Base-by-base conservation (phyloP, 2,329 filamentous ascomycete genomes). In the Trematosphaeria pertusa region DNA sequence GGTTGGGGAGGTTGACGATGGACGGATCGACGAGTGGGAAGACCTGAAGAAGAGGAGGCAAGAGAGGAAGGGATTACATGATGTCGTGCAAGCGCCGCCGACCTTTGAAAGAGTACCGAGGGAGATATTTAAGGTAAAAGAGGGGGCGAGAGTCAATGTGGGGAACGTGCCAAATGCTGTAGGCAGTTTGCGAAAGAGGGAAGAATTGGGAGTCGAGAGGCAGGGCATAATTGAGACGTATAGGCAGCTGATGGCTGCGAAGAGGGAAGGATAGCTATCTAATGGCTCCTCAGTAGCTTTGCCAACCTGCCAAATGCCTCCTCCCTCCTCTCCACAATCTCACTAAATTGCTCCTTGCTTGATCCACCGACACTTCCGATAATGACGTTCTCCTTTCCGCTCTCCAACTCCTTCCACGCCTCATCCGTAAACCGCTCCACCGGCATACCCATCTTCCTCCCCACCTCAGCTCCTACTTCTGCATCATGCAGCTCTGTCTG, bases 1-100 rank as follows among this genome's bases (percentile, higher is more conserved):
- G 30, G 75, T 79, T 37, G 76, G 73, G 12, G 75, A 75, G 47
- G 74, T 67, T 36, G 78, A 76, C 19, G 78, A 79, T 32, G 79
- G 85, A 40, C 82, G 85, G 8, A 85, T 87, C 34, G 89, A 93
- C 69, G 89, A 90, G 1, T 96, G 90, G 90, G 85, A 82, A 33
- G 84, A 84, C 51, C 71, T 96, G 56, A 87, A 87, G 67, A 80
- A 48, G 50, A 69, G 80, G 67, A 49, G 68, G 11, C 64, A 64
- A 37, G 85, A 85, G 73, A 78, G 85, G 46, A 85, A 83, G 19
- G 76, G 77, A 0, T 42, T 81, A 37, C 73, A 79, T 52, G 79
- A 83, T 68, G 79, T 92, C 20, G 91, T 83, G 3, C 79, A 86
- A 61, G 91, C 89, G 28, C 92, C 92, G 21, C 91, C 92, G 0